These are phyloP conservation scores for Claviceps lovelessii DNA, from an alignment of 2,329 filamentous ascomycete genomes.

Conservation along the genomic window DNA sequence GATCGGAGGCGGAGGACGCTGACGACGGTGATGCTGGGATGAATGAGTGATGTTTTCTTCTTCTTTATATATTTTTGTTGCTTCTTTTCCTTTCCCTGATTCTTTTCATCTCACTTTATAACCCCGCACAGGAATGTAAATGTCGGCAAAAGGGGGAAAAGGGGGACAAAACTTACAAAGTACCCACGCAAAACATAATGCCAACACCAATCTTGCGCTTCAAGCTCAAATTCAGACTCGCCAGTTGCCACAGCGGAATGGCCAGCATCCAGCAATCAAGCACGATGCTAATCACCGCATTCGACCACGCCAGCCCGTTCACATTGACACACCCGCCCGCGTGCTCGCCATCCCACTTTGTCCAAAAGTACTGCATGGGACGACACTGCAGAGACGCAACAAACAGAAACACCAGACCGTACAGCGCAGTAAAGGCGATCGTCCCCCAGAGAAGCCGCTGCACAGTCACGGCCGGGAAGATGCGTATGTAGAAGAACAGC, in stretches of 20 bases:
- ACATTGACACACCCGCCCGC: constrained; percentile 24
- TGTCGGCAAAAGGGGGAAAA: too few species aligned
- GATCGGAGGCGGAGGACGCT: constrained; percentile 12
- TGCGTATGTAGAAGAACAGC: constrained; percentile 25
- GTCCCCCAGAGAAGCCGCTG: constrained; percentile 18
- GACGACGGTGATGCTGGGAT: constrained; percentile 12
- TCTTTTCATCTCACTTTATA: not conserved
- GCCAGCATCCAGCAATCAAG: constrained; percentile 26
- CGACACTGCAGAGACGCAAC: constrained; percentile 21
- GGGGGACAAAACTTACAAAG: constrained; percentile 13
- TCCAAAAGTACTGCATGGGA: constrained; percentile 26
- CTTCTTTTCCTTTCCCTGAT: not conserved
- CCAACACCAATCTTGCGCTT: constrained; percentile 25
- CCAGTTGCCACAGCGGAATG: constrained; percentile 23
- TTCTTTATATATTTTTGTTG: not conserved
- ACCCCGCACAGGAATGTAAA: too few species aligned
- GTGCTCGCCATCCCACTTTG: constrained; percentile 22
- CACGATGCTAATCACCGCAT: constrained; percentile 24
- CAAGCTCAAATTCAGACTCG: constrained; percentile 15
- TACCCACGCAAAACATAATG: constrained; percentile 27
- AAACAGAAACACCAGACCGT: constrained; percentile 17
- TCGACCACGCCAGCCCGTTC: constrained; percentile 22
- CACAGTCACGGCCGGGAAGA: constrained; percentile 20
- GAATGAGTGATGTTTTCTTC: not conserved
- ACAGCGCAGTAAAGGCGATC: constrained; percentile 15